phyloP scores from a whole-genome alignment of 2,329 filamentous ascomycete species.

The Thermoascus crustaceus region DNA sequence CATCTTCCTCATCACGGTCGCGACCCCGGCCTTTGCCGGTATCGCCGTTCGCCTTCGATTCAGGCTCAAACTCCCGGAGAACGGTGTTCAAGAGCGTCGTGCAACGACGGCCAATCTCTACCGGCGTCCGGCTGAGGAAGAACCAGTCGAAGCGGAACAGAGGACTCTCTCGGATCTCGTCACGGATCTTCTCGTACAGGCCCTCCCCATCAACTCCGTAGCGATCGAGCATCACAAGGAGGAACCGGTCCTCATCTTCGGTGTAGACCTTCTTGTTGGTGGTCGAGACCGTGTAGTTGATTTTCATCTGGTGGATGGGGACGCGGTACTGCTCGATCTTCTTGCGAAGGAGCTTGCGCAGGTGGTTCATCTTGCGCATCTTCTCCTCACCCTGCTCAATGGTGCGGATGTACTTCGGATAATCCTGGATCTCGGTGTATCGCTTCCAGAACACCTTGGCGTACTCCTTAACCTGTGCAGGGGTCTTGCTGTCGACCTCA shows the following conservation, averaged over 20 bases:
- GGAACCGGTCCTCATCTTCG: conserved; percentile 92
- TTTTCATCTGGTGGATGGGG: conserved; percentile 92
- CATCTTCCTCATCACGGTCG: conserved; percentile 68
- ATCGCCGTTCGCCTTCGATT: conserved; percentile 51
- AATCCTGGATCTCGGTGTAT: conserved; percentile 83
- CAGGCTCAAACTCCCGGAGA: conserved; percentile 77
- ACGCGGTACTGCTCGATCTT: conserved; percentile 98
- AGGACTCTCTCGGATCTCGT: conserved; percentile 89
- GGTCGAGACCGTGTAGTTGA: conserved; percentile 97
- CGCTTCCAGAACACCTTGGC: conserved; percentile 95
- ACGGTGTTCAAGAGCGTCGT: conserved; percentile 91
- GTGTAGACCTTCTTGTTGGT: conserved; percentile 99
- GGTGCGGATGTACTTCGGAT: conserved; percentile 75
- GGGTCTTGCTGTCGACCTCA: conserved; percentile 84
- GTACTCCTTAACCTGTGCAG: conserved; percentile 79
- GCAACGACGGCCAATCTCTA: conserved; percentile 86
- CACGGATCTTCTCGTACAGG: conserved; percentile 89
- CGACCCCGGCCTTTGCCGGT: conserved; percentile 55
- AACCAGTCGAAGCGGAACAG: conserved; percentile 99
- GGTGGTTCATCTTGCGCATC: conserved; percentile 78
- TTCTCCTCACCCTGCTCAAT: conserved; percentile 93
- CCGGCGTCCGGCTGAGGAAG: conserved; percentile 87
- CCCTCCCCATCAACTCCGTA: conserved; percentile 85
- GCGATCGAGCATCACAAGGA: conserved; percentile 86
- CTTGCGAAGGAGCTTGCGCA: conserved; percentile 85